Base-by-base conservation (phyloP, 495 filamentous ascomycete genomes). In the Monascus purpureus region DNA sequence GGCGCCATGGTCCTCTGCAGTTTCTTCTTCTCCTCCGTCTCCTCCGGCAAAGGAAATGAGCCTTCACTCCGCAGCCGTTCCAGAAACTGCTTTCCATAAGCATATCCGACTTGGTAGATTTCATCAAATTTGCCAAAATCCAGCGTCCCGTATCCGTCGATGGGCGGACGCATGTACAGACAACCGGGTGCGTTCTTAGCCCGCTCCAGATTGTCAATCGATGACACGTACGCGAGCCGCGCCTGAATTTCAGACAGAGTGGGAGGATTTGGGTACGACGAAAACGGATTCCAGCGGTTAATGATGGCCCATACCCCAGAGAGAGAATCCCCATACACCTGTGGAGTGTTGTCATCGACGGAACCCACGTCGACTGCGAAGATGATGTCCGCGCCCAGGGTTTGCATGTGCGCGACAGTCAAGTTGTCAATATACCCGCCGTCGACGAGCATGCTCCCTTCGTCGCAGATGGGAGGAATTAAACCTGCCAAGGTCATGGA, bases 121-220 rank as follows among this genome's bases (percentile, higher is more conserved):
- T 96, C 90, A 38, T 93, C 86, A 55, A 99, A 96, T 52, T 86
- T 94, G 32, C 72, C 81, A 62, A 99, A 99, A 27, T 96, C 92
- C 31, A 99, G 56, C 6, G 90, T 99, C 0, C 86, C 90, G 36
- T 92, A 96, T 4, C 72, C 66, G 45, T 96, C 92, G 34, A 99
- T 80, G 2, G 90, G 90, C 16, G 92, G 92, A 4, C 90, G 70
- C 82, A 96, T 90, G 48, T 96, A 99, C 14, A 88, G 57, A 50
- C 86, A 94, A 4, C 90, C 92, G 0, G 80, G 68, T 36, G 73
- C 82, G 8, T 62, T 74, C 61, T 99, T 99, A 14, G 92, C 87
- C 13, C 86, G 68, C 52, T 99, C 90, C 8, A 99, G 64, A 28
- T 88, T 90, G 47, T 95, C 92, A 3, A 93, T 82, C 16, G 77